Evolutionary conservation across 768 basidiomycete genomes (phyloP).

Genomic region (Tubosaeta brunneosetosa): DNA sequence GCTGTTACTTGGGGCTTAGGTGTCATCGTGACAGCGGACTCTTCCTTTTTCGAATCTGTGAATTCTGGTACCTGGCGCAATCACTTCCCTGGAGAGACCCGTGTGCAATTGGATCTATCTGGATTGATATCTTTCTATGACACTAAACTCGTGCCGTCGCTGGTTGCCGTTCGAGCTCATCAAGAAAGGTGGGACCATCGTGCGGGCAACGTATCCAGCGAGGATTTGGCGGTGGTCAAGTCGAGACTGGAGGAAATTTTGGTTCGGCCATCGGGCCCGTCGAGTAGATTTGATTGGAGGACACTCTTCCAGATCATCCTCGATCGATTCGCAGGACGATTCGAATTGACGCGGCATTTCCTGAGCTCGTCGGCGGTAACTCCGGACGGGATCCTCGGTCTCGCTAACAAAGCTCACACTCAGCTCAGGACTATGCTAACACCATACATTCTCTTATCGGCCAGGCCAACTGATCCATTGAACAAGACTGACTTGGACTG

Average conservation of each 20-base stretch:
- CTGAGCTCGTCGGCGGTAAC: not conserved
- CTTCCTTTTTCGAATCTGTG: not conserved
- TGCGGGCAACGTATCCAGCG: not conserved
- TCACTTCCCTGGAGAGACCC: not conserved
- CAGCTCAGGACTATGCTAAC: not conserved
- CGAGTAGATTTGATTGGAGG: not conserved
- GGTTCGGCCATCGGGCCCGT: not conserved
- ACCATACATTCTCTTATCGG: not conserved
- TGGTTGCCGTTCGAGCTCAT: not conserved
- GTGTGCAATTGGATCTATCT: not conserved
- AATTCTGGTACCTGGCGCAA: not conserved
- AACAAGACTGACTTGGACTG: not conserved
- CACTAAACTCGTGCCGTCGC: not conserved
- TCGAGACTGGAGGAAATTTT: not conserved
- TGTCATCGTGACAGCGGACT: not conserved
- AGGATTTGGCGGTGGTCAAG: not conserved
- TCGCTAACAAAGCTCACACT: not conserved
- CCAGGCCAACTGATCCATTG: not conserved
- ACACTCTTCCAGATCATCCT: not conserved
- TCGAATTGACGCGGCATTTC: not conserved
- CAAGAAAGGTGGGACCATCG: constrained; percentile 1
- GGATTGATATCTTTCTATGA: not conserved
- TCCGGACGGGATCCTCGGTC: not conserved
- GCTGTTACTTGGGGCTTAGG: not conserved
- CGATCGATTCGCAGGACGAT: not conserved